Evolutionary conservation across 2,329 filamentous ascomycete genomes (phyloP).

Genomic region (Zarea fungicola): DNA sequence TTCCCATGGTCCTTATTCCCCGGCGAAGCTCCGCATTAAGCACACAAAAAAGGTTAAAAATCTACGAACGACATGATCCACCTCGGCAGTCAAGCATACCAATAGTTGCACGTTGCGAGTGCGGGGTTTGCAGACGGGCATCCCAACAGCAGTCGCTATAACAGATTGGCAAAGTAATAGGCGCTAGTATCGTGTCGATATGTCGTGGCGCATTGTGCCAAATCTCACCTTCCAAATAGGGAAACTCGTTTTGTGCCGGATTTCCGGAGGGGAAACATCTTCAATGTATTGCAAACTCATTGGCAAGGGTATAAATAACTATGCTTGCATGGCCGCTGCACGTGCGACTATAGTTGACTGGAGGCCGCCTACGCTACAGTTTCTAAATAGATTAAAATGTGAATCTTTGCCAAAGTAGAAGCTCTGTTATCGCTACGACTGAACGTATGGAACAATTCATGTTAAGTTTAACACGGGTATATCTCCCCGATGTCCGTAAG

Average conservation of each 20-base stretch:
- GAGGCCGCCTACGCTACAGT: too few species aligned
- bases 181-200: neutral
- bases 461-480: too few species aligned
- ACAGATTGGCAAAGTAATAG: neutral
- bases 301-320: neutral
- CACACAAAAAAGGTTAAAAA: too few species aligned
- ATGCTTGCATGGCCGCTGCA: too few species aligned
- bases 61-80: neutral
- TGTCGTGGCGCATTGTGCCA: neutral
- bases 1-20: too few species aligned
- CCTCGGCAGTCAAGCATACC: neutral
- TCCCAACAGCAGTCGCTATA: neutral
- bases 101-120: neutral
- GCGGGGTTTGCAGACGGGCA: neutral
- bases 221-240: neutral
- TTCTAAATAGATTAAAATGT: too few species aligned
- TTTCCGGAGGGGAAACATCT: neutral
- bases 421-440: too few species aligned
- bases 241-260: neutral
- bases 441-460: too few species aligned
- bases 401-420: too few species aligned
- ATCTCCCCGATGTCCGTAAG: too few species aligned
- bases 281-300: neutral
- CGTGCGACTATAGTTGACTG: too few species aligned
- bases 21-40: neutral